A percentile compares a stretch with the other conserved stretches of the same genome.
phyloP scores from a whole-genome alignment of 768 basidiomycete genomes.

The Gautieria morchelliformis region DNA sequence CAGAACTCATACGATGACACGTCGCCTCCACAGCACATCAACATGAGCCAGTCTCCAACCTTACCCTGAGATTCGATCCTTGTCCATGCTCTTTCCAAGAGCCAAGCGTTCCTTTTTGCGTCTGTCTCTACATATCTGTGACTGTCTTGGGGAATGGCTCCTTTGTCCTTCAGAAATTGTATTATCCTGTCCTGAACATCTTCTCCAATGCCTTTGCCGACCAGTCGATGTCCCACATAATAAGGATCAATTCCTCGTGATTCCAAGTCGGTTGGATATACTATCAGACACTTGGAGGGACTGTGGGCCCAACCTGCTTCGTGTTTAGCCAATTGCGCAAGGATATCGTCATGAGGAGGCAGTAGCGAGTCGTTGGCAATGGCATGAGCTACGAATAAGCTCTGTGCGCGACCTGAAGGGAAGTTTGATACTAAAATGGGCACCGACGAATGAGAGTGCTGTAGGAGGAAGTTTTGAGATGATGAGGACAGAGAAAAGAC shows the following conservation, averaged over 20 bases:
- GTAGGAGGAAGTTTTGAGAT: constrained; percentile 36
- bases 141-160: constrained; percentile 31
- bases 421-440: constrained; percentile 39
- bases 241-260: constrained; percentile 39
- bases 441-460: constrained; percentile 45
- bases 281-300: not conserved
- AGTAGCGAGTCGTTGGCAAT: constrained; percentile 35
- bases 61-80: constrained; percentile 25
- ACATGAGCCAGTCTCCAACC: not conserved
- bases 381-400: constrained; percentile 34
- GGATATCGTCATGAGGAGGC: constrained; percentile 28
- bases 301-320: constrained; percentile 22
- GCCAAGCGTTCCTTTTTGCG: constrained; percentile 23
- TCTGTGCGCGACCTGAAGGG: constrained; percentile 41
- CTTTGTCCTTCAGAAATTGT: constrained; percentile 18
- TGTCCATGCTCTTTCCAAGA: constrained; percentile 35
- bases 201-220: constrained; percentile 20
- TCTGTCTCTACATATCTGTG: constrained; percentile 42
- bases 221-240: constrained; percentile 36
- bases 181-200: constrained; percentile 26
- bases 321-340: constrained; percentile 29
- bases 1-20: too few relatives aligned
- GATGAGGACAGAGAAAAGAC: constrained; percentile 48
- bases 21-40: too few relatives aligned
- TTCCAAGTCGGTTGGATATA: constrained; percentile 20